These are phyloP conservation scores for Dichotomopilus funicola DNA, from an alignment of 2,329 filamentous ascomycete genomes.

Conservation along the genomic window DNA sequence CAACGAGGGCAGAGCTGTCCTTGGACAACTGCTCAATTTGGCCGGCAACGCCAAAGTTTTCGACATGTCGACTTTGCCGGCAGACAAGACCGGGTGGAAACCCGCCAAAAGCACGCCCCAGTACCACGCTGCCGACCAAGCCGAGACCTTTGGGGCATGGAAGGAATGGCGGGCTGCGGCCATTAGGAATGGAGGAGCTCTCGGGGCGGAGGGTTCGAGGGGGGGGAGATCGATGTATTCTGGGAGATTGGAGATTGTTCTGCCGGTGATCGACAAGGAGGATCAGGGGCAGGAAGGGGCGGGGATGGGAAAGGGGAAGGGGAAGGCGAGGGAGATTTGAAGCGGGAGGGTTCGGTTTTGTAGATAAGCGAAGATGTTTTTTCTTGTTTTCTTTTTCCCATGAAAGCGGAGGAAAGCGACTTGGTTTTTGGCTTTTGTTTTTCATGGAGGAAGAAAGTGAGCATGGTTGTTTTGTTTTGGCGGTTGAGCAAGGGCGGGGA, in stretches of 20 bases:
- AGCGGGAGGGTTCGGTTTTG: background rate
- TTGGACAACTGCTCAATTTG: conserved; percentile 59
- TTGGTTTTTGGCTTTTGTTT: background rate
- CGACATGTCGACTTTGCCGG: conserved; percentile 50
- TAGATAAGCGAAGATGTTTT: background rate
- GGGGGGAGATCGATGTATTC: no score
- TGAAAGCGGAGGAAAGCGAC: background rate
- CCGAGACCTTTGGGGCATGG: conserved; percentile 60
- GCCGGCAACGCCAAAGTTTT: conserved; percentile 50
- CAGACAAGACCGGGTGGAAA: conserved; percentile 59
- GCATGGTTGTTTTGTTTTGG: background rate
- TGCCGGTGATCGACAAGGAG: no score
- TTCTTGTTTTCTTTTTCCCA: background rate
- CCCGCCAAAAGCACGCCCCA: conserved; percentile 57
- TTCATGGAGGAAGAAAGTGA: background rate
- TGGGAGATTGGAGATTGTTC: no score
- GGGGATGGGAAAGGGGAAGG: background rate
- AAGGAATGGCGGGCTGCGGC: conserved; percentile 49
- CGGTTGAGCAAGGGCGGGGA: background rate
- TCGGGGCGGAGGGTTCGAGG: no score
- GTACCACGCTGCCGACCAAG: conserved; percentile 59
- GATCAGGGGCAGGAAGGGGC: no score
- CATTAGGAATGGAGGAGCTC: conserved; percentile 21
- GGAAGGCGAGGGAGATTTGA: background rate
- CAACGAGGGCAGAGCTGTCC: conserved; percentile 56